phyloP scores from a whole-genome alignment of 129 eudicot genomes.

The Chrysanthemum makinoi region DNA sequence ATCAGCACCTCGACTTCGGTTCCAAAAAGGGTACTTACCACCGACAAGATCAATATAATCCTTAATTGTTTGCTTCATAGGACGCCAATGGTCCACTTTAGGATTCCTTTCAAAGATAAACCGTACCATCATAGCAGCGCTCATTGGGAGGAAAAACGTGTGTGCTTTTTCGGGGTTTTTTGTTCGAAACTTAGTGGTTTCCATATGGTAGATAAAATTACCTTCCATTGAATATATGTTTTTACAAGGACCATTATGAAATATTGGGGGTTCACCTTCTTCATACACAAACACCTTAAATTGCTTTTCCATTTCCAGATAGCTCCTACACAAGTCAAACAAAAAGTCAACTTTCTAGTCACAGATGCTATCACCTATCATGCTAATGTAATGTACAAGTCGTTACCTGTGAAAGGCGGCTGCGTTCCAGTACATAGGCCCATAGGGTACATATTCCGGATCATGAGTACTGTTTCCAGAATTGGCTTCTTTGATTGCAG shows the following conservation, averaged over 20 bases:
- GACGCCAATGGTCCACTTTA: slow-evolving; percentile 49
- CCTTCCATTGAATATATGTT: slow-evolving; percentile 58
- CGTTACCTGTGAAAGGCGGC: slow-evolving; percentile 57
- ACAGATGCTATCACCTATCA: background rate
- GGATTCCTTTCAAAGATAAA: slow-evolving; percentile 44
- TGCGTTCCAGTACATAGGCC: slow-evolving; percentile 56
- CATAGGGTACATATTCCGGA: slow-evolving; percentile 46
- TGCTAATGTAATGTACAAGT: too few relatives aligned
- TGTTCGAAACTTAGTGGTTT: slow-evolving; percentile 45
- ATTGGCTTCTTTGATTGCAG: slow-evolving; percentile 34
- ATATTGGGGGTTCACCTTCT: slow-evolving; percentile 68
- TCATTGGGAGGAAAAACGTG: slow-evolving; percentile 55
- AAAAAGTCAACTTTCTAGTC: background rate
- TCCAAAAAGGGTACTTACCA: slow-evolving; percentile 55
- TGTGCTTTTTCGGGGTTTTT: slow-evolving; percentile 47
- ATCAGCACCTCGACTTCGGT: slow-evolving; percentile 59
- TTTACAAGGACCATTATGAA: slow-evolving; percentile 44
- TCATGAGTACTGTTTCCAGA: slow-evolving; percentile 35
- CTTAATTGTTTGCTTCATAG: slow-evolving; percentile 40
- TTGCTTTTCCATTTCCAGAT: slow-evolving; percentile 54
- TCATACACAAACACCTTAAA: slow-evolving; percentile 54
- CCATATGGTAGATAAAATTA: slow-evolving; percentile 50
- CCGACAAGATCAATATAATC: slow-evolving; percentile 52
- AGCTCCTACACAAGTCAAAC: slow-evolving; percentile 40
- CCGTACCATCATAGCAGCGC: slow-evolving; percentile 42